Conservation (phyloP, 2,329 filamentous ascomycete genomes). For the Aspergillus viridinutans region DNA sequence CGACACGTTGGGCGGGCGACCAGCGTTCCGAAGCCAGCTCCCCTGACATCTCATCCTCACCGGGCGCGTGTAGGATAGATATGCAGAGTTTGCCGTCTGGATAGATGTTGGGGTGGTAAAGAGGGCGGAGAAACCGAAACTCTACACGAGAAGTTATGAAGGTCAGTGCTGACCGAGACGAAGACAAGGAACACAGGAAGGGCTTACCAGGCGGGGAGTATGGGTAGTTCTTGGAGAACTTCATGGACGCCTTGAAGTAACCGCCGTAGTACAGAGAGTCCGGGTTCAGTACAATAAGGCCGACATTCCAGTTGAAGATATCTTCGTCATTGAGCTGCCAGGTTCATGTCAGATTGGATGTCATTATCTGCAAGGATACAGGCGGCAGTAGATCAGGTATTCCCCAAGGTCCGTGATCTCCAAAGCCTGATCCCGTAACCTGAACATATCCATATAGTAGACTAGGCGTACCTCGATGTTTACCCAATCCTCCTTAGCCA, state of each 20-base stretch:
- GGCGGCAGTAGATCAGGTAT: background rate
- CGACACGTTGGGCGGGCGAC: conserved; percentile 89
- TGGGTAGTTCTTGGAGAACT: conserved; percentile 83
- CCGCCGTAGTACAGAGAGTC: conserved; percentile 90
- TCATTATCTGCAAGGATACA: background rate
- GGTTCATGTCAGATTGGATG: background rate
- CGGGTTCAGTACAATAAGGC: conserved; percentile 86
- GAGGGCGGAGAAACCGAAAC: conserved; percentile 75
- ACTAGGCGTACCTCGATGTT: conserved; percentile 67
- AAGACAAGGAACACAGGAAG: background rate
- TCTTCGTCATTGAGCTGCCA: conserved; percentile 71
- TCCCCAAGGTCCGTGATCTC: background rate
- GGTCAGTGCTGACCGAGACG: background rate
- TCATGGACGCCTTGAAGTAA: conserved; percentile 88
- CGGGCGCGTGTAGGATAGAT: conserved; percentile 88
- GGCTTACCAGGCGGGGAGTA: conserved; percentile 68
- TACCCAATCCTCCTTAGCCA: conserved; percentile 90
- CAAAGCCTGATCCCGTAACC: background rate
- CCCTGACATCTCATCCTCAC: conserved; percentile 88
- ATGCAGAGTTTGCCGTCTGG: conserved; percentile 88
- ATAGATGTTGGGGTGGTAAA: conserved; percentile 95
- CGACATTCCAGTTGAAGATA: conserved; percentile 81
- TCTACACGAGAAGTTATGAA: conserved; percentile 38
- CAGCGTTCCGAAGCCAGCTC: conserved; percentile 87
- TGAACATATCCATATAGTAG: background rate